A percentile compares a stretch with the other conserved stretches of the same genome.
These are phyloP conservation scores for Heliamphora exappendiculata DNA, from an alignment of 148 eudicot genomes.

Conservation along the genomic window DNA sequence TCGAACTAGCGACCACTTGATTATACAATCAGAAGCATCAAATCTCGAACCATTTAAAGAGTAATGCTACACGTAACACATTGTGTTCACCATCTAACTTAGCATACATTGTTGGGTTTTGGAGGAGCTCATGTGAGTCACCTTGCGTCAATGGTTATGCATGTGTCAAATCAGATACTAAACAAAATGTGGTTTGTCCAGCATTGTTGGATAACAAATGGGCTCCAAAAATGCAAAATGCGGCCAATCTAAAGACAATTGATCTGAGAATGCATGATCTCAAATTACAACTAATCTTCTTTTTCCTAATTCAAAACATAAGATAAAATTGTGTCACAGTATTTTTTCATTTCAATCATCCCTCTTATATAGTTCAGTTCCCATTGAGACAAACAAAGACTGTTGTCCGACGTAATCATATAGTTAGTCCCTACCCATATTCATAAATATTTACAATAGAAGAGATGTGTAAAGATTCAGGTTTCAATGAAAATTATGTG, in stretches of 20 bases:
- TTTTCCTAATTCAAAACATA: neutral
- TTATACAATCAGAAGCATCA: neutral
- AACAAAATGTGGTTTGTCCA: too few relatives aligned
- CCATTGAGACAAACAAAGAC: neutral
- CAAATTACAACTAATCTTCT: neutral
- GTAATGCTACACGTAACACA: too few relatives aligned
- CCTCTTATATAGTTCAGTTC: neutral
- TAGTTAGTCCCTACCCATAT: neutral
- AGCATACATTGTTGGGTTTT: too few relatives aligned
- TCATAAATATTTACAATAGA: too few relatives aligned
- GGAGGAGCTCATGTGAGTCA: too few relatives aligned
- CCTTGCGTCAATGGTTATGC: too few relatives aligned
- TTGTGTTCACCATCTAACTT: too few relatives aligned
- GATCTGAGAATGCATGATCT: neutral
- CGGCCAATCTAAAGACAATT: neutral
- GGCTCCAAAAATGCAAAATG: neutral
- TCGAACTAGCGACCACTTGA: too few relatives aligned
- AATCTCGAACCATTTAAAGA: neutral
- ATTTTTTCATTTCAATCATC: neutral
- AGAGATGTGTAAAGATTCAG: neutral
- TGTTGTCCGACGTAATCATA: neutral
- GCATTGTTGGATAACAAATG: too few relatives aligned
- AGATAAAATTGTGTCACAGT: neutral
- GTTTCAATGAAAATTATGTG: neutral
- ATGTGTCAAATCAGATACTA: too few relatives aligned